phyloP scores from a whole-genome alignment of 257 asterid genomes.

The Mitragyna speciosa region DNA sequence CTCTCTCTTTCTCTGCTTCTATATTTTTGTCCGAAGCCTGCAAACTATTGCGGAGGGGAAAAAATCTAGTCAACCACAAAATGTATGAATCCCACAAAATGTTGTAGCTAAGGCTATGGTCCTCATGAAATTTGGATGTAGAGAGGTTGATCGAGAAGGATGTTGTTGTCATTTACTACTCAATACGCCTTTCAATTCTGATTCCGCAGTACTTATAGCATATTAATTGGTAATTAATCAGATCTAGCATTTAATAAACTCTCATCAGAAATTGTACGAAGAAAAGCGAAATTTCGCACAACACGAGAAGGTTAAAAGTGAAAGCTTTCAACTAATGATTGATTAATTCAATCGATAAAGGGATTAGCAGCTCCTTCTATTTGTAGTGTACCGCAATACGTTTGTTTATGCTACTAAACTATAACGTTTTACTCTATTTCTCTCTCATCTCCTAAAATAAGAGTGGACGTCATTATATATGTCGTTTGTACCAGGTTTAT shows the following conservation, averaged over 20 bases:
- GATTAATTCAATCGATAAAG: too few relatives aligned
- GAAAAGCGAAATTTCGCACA: background rate
- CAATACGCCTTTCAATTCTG: too few relatives aligned
- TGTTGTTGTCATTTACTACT: background rate
- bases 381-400: too few relatives aligned
- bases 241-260: background rate
- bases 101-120: background rate
- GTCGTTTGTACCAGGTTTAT: too few relatives aligned
- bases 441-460: too few relatives aligned
- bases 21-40: background rate
- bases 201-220: too few relatives aligned
- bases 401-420: too few relatives aligned
- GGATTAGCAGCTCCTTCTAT: background rate
- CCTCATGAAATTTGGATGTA: background rate
- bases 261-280: background rate
- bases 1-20: too few relatives aligned
- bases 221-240: background rate
- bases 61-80: background rate
- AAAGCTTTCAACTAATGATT: background rate
- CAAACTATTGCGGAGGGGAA: background rate
- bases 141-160: background rate
- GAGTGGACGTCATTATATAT: too few relatives aligned
- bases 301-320: background rate
- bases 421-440: too few relatives aligned
- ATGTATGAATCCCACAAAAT: background rate